Evolutionary conservation across 2,329 filamentous ascomycete genomes (phyloP).

Genomic region (Aureobasidium sp.): DNA sequence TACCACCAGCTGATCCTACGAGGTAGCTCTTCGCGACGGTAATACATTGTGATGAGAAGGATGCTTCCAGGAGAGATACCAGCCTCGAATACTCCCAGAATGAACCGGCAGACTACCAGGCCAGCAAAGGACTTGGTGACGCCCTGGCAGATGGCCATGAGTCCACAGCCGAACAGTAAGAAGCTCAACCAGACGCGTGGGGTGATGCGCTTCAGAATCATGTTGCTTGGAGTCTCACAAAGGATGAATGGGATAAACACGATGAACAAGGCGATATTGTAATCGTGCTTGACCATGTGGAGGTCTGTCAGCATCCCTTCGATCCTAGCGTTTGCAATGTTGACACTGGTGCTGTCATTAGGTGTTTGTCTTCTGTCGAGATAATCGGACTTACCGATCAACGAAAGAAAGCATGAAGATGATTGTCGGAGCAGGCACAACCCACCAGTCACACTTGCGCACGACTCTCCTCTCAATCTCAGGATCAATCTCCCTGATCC

Average conservation of each 20-base stretch:
- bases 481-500: conserved; percentile 4
- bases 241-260: conserved; percentile 31
- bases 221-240: conserved; percentile 29
- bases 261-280: conserved; percentile 34
- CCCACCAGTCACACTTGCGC: conserved; percentile 15
- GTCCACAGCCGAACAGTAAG: conserved; percentile 10
- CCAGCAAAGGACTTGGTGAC: conserved; percentile 28
- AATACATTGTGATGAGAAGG: conserved; percentile 34
- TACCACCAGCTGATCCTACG: conserved; percentile 35
- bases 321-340: conserved; percentile 36
- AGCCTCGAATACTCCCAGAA: conserved; percentile 34
- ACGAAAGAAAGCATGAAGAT: conserved; percentile 15
- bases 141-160: conserved; percentile 24
- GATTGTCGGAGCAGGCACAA: conserved; percentile 10
- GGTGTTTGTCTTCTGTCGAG: background rate
- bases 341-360: conserved; percentile 26
- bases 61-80: conserved; percentile 31
- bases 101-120: conserved; percentile 29
- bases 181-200: conserved; percentile 29
- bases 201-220: conserved; percentile 31
- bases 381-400: conserved; percentile 1
- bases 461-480: conserved; percentile 11
- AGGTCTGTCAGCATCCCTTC: conserved; percentile 38
- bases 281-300: conserved; percentile 31
- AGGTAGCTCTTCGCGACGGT: conserved; percentile 38